phyloP scores from a whole-genome alignment of 306 rosid genomes.

The Begonia masoniana region DNA sequence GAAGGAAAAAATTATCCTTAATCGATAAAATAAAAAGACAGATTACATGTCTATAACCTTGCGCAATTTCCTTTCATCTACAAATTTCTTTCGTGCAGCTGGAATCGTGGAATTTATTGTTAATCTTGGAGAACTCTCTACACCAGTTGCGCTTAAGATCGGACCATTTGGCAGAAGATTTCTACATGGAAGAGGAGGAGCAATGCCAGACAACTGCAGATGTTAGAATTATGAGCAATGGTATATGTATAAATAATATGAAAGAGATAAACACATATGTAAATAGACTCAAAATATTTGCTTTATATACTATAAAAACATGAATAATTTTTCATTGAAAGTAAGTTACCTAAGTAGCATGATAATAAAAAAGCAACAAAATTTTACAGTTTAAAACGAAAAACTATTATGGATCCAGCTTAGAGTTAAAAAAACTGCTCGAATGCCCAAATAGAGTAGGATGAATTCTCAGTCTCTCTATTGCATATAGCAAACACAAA shows the following conservation, averaged over 20 bases:
- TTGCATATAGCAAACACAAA: too few relatives aligned
- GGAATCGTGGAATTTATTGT: conserved; percentile 74
- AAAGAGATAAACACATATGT: neutral
- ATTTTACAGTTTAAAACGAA: too few relatives aligned
- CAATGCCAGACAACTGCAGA: conserved; percentile 68
- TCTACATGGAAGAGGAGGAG: conserved; percentile 86
- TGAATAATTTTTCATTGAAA: too few relatives aligned
- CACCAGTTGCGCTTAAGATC: conserved; percentile 32
- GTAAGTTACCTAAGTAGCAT: too few relatives aligned
- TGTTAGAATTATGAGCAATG: conserved; percentile 12
- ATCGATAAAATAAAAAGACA: too few relatives aligned
- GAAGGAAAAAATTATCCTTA: too few relatives aligned
- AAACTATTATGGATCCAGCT: too few relatives aligned
- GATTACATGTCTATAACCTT: conserved; percentile 31
- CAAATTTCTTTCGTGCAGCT: conserved; percentile 89
- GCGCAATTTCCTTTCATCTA: conserved; percentile 91
- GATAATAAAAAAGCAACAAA: too few relatives aligned
- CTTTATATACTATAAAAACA: too few relatives aligned
- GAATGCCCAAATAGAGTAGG: too few relatives aligned
- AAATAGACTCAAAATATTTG: neutral
- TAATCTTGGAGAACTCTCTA: conserved; percentile 75
- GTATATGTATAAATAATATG: neutral
- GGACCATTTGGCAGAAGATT: conserved; percentile 61
- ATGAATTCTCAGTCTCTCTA: too few relatives aligned
- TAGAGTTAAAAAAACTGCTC: too few relatives aligned